These are phyloP conservation scores for Talaromyces wortmannii DNA, from an alignment of 495 filamentous ascomycete species.

Conservation along the genomic window DNA sequence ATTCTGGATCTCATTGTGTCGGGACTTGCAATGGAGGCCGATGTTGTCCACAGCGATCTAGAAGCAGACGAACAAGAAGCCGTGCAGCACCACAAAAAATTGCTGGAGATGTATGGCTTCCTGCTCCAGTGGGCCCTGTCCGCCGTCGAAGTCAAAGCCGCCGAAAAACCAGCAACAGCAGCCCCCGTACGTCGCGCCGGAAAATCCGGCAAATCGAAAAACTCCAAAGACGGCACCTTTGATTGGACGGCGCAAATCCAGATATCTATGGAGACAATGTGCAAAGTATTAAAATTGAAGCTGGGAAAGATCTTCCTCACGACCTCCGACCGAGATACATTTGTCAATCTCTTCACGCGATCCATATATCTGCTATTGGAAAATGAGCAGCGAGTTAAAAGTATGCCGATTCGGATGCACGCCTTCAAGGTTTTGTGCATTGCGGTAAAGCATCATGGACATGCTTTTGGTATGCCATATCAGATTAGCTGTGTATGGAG, in stretches of 20 bases:
- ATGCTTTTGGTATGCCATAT: constrained; percentile 74
- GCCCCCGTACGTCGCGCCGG: constrained; percentile 64
- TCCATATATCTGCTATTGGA: constrained; percentile 91
- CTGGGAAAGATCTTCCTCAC: constrained; percentile 88
- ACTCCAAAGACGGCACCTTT: constrained; percentile 68
- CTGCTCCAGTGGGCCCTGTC: constrained; percentile 91
- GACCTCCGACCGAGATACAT: constrained; percentile 93
- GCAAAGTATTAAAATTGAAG: constrained; percentile 90
- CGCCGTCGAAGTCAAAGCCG: constrained; percentile 85
- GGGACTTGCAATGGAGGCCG: constrained; percentile 87
- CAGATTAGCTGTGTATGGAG: not conserved
- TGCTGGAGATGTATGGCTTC: constrained; percentile 93
- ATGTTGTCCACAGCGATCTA: constrained; percentile 75
- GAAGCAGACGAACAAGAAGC: constrained; percentile 88
- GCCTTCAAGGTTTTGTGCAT: constrained; percentile 95
- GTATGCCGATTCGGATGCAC: constrained; percentile 87
- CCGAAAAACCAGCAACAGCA: constrained; percentile 72
- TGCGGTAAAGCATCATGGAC: constrained; percentile 95
- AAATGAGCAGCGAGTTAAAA: constrained; percentile 90
- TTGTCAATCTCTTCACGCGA: constrained; percentile 87
- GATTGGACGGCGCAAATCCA: constrained; percentile 85
- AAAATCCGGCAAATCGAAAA: constrained; percentile 70
- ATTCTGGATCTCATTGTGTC: constrained; percentile 90
- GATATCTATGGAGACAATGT: constrained; percentile 85
- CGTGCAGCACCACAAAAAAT: constrained; percentile 75